These are phyloP conservation scores for Ganoderma leucocontextum DNA, from an alignment of 1,284 basidiomycete species.

Conservation along the genomic window DNA sequence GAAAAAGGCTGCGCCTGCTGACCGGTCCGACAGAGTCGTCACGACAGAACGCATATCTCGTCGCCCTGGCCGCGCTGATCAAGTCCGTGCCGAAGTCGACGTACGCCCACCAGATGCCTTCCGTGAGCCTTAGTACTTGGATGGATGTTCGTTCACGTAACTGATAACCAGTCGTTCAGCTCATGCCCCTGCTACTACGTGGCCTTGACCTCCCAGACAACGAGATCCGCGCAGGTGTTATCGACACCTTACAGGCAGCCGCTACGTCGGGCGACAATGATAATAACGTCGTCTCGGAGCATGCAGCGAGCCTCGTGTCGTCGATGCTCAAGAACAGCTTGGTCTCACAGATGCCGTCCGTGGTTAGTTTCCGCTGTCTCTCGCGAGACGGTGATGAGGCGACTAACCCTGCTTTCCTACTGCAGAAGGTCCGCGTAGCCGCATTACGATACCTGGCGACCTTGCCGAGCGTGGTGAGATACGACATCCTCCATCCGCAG, in stretches of 20 bases:
- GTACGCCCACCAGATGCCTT: constrained; percentile 73
- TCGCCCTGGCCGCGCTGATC: constrained; percentile 86
- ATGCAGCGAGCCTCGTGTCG: constrained; percentile 76
- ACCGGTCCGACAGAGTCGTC: constrained; percentile 45
- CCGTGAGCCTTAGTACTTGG: too few species aligned
- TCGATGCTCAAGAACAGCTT: constrained; percentile 73
- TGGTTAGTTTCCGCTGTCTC: constrained; percentile 49
- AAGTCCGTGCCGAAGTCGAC: constrained; percentile 82
- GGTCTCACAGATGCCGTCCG: constrained; percentile 56
- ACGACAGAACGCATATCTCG: constrained; percentile 77
- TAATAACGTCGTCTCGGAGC: constrained; percentile 63
- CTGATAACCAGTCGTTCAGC: constrained; percentile 51
- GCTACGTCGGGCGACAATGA: constrained; percentile 59
- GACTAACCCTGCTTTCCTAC: not conserved
- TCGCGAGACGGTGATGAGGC: too few species aligned
- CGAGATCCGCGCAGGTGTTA: constrained; percentile 80
- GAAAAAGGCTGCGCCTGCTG: not conserved
- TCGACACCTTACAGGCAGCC: constrained; percentile 81
- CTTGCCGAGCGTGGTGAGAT: constrained; percentile 80
- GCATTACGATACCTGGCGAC: constrained; percentile 80
- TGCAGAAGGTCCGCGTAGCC: constrained; percentile 75
- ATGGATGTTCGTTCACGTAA: constrained; percentile 9
- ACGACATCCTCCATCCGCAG: constrained; percentile 79
- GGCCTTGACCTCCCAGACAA: constrained; percentile 82
- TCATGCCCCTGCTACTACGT: constrained; percentile 90